These are phyloP conservation scores for Coniferiporia weirii DNA, from an alignment of 1,284 basidiomycete genomes.

Conservation along the genomic window DNA sequence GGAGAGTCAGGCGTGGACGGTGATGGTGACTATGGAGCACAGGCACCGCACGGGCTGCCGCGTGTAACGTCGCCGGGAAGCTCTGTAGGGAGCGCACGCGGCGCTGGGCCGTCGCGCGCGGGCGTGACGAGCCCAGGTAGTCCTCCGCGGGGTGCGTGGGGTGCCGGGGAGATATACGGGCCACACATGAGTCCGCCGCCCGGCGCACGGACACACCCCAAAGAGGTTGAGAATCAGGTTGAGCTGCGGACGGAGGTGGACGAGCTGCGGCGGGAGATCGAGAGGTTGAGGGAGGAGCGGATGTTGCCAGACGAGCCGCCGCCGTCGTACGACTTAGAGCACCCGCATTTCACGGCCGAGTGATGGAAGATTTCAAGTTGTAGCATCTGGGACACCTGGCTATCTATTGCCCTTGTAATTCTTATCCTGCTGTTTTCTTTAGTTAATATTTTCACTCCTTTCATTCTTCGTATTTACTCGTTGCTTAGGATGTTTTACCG, in stretches of 20 bases:
- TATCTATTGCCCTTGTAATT: too few relatives aligned
- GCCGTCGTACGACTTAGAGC: neutral
- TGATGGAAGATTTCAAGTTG: too few relatives aligned
- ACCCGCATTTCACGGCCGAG: too few relatives aligned
- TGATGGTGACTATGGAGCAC: neutral
- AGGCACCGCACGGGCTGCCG: neutral
- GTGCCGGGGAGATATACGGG: neutral
- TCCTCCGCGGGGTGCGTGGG: neutral
- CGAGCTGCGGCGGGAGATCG: neutral
- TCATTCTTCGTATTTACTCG: too few relatives aligned
- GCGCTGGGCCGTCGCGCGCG: too few relatives aligned
- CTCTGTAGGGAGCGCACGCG: neutral
- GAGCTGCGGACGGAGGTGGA: slow-evolving; percentile 2
- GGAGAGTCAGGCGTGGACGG: neutral
- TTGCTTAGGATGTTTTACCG: too few relatives aligned
- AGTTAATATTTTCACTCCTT: too few relatives aligned
- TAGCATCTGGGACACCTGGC: too few relatives aligned
- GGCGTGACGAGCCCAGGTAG: too few relatives aligned
- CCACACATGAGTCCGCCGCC: neutral
- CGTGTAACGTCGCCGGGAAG: neutral
- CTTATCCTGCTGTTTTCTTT: too few relatives aligned
- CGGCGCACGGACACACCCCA: neutral
- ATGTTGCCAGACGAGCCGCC: neutral
- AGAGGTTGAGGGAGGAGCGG: neutral
- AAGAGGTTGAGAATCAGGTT: neutral